phyloP scores from a whole-genome alignment of 202 grass and related monocot genomes.

The Setaria italica region DNA sequence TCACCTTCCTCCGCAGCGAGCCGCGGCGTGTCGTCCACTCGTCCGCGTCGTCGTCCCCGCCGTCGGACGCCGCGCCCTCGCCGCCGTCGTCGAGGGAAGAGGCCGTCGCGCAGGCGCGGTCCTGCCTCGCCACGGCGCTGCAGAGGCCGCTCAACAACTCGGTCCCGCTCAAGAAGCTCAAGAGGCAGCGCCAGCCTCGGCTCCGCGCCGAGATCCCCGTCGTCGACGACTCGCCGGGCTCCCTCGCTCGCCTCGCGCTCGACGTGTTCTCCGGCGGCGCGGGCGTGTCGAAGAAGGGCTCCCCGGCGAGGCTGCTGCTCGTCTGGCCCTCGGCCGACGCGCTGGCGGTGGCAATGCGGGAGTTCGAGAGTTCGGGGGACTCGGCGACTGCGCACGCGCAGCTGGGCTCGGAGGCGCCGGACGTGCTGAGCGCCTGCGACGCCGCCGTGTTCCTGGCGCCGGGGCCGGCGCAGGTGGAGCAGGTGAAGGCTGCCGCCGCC shows the following conservation, averaged over 20 bases:
- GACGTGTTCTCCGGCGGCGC: conserved; percentile 64
- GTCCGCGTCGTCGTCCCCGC: conserved; percentile 1
- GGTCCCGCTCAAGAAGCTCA: conserved; percentile 56
- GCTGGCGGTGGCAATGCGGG: conserved; percentile 36
- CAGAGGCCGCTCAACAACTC: conserved; percentile 72
- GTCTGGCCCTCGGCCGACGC: conserved; percentile 61
- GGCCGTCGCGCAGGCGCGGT: conserved; percentile 73
- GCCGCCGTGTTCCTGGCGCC: conserved; percentile 64
- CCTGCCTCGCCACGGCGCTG: conserved; percentile 62
- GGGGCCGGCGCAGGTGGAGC: conserved; percentile 54
- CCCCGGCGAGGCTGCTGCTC: conserved; percentile 54
- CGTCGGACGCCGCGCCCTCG: conserved; percentile 15
- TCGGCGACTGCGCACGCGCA: conserved; percentile 50
- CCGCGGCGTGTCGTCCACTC: not conserved
- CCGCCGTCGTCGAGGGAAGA: conserved; percentile 78
- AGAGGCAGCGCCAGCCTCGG: conserved; percentile 69
- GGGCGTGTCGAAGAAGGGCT: conserved; percentile 47
- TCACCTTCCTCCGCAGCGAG: conserved; percentile 14
- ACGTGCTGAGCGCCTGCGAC: conserved; percentile 47
- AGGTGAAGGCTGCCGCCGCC: conserved; percentile 47
- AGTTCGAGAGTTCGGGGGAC: conserved; percentile 31
- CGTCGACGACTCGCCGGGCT: conserved; percentile 74
- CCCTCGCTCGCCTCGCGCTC: conserved; percentile 65
- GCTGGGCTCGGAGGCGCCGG: conserved; percentile 45
- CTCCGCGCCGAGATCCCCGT: conserved; percentile 88